phyloP scores from a whole-genome alignment of 2,329 filamentous ascomycete species.

The Claviceps sp. region DNA sequence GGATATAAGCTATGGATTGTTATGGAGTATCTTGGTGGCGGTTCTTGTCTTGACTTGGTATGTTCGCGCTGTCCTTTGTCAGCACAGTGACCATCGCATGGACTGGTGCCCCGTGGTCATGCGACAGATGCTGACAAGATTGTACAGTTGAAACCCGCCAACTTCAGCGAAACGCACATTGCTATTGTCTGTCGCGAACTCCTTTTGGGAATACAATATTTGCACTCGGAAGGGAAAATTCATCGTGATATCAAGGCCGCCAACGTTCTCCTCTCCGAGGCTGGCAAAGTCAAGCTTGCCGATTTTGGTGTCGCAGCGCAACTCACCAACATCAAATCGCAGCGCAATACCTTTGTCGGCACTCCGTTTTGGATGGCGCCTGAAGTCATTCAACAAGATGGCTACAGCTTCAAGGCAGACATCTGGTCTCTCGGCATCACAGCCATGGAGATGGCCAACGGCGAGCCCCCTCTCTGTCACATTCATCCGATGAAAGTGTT shows the following conservation, averaged over 20 bases:
- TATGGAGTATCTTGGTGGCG: constrained; percentile 94
- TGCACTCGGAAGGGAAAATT: constrained; percentile 89
- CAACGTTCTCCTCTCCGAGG: constrained; percentile 83
- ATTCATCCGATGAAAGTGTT: constrained; percentile 91
- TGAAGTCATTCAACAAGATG: constrained; percentile 80
- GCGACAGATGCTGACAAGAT: constrained; percentile 16
- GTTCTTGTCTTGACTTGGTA: constrained; percentile 89
- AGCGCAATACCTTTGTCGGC: constrained; percentile 93
- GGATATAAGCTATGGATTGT: constrained; percentile 98
- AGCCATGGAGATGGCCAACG: constrained; percentile 76
- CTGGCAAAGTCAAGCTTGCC: constrained; percentile 85
- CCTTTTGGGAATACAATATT: constrained; percentile 78
- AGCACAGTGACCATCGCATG: not conserved
- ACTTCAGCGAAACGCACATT: constrained; percentile 80
- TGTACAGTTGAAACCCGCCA: constrained; percentile 69
- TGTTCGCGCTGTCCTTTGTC: constrained; percentile 10
- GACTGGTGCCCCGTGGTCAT: not conserved
- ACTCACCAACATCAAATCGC: constrained; percentile 92
- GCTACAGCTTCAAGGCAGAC: constrained; percentile 77
- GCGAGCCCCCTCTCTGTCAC: constrained; percentile 75
- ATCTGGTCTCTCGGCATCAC: constrained; percentile 91
- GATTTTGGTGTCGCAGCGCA: constrained; percentile 97
- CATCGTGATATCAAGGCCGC: constrained; percentile 95
- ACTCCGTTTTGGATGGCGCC: constrained; percentile 97
- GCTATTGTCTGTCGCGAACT: constrained; percentile 90